Evolutionary conservation across 1,284 basidiomycete genomes (phyloP).

Genomic region (Leccinum griseonigrum): DNA sequence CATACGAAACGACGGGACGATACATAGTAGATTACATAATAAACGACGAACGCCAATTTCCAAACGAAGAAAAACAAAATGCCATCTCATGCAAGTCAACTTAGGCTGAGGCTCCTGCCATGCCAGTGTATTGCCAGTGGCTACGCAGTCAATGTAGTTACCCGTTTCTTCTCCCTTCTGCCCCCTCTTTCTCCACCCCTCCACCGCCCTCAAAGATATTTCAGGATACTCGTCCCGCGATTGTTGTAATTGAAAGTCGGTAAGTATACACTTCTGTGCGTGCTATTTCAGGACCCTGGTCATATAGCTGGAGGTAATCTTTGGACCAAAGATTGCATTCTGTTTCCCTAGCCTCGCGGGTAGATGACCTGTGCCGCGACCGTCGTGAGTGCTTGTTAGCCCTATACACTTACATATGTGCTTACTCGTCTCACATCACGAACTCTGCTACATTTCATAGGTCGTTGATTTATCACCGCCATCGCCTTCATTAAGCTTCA

Average conservation of each 20-base stretch:
- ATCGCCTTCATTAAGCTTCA: neutral
- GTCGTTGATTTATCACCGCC: neutral
- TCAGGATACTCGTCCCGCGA: neutral
- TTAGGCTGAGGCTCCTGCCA: no score
- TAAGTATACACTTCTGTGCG: neutral
- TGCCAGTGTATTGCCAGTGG: no score
- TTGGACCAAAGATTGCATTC: neutral
- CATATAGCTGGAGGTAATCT: neutral
- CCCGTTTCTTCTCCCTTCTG: neutral
- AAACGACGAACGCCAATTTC: no score
- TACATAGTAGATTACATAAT: no score
- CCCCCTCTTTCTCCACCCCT: constrained; percentile 11
- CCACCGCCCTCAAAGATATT: constrained; percentile 28
- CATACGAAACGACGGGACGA: no score
- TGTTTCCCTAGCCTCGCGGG: neutral
- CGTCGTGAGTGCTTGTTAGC: neutral
- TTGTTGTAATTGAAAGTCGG: neutral
- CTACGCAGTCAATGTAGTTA: neutral
- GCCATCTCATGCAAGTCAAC: no score
- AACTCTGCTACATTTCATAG: neutral
- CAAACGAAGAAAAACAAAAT: no score
- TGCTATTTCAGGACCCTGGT: neutral
- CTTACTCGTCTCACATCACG: neutral
- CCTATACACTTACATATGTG: neutral
- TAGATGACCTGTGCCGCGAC: neutral